These are phyloP conservation scores for Cladobotryum protrusum DNA, from an alignment of 2,329 filamentous ascomycete genomes.

Conservation along the genomic window DNA sequence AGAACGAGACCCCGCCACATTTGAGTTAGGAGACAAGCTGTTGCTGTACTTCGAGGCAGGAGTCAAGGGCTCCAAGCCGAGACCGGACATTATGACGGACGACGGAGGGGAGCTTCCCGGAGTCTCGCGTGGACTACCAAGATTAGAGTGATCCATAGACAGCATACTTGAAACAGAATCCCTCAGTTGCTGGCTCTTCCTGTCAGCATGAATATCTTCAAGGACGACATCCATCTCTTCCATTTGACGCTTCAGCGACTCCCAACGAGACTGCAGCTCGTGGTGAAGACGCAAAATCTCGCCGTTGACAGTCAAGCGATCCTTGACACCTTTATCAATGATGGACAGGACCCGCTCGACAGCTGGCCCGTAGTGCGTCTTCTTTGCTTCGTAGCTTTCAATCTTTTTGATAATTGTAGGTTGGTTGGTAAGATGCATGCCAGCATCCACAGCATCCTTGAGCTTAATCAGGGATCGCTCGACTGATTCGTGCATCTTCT, in stretches of 20 bases:
- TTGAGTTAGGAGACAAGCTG: constrained; percentile 41
- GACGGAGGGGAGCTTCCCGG: constrained; percentile 62
- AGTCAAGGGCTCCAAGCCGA: constrained; percentile 44
- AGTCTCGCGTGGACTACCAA: constrained; percentile 63
- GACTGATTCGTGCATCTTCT: constrained; percentile 96
- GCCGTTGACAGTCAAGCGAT: constrained; percentile 92
- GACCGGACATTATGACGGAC: constrained; percentile 53
- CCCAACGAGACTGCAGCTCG: constrained; percentile 80
- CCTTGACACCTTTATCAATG: constrained; percentile 91
- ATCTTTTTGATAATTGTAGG: constrained; percentile 71
- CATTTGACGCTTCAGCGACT: constrained; percentile 69
- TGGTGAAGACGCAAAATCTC: constrained; percentile 82
- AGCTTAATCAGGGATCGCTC: constrained; percentile 80
- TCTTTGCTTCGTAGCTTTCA: constrained; percentile 92
- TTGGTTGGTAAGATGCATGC: constrained; percentile 66
- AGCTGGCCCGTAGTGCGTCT: constrained; percentile 85
- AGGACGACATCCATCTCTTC: constrained; percentile 67
- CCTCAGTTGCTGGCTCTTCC: constrained; percentile 67
- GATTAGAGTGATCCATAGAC: constrained; percentile 69
- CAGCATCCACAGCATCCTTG: constrained; percentile 69
- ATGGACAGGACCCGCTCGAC: constrained; percentile 87
- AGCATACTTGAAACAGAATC: constrained; percentile 92
- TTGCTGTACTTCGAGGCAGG: constrained; percentile 38
- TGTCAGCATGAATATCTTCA: constrained; percentile 62
- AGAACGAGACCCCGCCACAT: constrained; percentile 41